A percentile compares a stretch with the other conserved stretches of the same genome.
Evolutionary conservation across 305 asterid genomes (phyloP).

Genomic region (Fraxinus ornus): DNA sequence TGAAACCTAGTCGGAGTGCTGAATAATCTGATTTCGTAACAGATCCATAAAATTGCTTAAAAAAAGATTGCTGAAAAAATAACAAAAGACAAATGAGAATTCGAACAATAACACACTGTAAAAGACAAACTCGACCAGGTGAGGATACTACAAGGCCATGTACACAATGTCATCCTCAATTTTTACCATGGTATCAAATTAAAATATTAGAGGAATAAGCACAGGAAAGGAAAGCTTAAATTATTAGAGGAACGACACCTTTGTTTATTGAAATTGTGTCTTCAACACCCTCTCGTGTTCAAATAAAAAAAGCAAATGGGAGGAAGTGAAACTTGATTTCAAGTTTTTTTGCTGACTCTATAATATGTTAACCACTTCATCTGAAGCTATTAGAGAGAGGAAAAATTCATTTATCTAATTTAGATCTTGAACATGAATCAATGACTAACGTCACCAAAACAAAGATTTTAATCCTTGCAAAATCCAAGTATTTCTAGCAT

Average conservation of each 20-base stretch:
- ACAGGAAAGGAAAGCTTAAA: background rate
- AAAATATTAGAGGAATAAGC: background rate
- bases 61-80: slow-evolving; percentile 69
- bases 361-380: background rate
- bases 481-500: background rate
- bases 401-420: background rate
- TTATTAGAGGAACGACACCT: background rate
- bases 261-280: background rate
- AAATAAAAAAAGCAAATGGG: background rate
- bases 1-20: slow-evolving; percentile 90
- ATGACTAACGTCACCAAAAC: background rate
- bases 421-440: background rate
- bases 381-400: background rate
- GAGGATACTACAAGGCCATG: background rate
- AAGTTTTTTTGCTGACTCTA: background rate
- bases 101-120: background rate
- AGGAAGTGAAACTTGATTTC: background rate
- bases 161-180: background rate
- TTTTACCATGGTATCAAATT: background rate
- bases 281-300: background rate
- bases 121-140: background rate
- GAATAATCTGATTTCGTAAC: slow-evolving; percentile 87
- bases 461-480: background rate
- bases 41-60: slow-evolving; percentile 88
- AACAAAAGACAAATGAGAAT: slow-evolving; percentile 1